Conservation (phyloP, 192 early-diverging fungal species). For the Thamnidium elegans region DNA sequence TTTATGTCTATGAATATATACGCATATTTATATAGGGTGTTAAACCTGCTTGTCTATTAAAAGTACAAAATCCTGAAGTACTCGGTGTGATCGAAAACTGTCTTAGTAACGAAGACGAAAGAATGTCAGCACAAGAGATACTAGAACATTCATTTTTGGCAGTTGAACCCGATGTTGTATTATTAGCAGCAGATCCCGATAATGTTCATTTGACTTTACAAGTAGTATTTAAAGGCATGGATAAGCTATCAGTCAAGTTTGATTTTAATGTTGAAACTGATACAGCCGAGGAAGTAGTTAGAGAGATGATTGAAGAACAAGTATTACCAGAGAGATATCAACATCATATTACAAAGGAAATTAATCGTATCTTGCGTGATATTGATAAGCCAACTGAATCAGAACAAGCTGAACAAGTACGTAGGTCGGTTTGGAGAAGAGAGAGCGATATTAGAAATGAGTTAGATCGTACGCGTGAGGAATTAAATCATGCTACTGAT, state of each 20-base stretch:
- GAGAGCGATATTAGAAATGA: slow-evolving; percentile 37
- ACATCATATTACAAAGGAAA: slow-evolving; percentile 75
- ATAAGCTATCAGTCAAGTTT: slow-evolving; percentile 74
- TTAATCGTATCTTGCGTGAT: slow-evolving; percentile 79
- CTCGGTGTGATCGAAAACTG: slow-evolving; percentile 67
- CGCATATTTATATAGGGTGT: slow-evolving; percentile 43
- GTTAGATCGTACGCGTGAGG: slow-evolving; percentile 27
- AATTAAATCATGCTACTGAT: slow-evolving; percentile 27
- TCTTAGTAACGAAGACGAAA: slow-evolving; percentile 55
- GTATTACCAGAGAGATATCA: slow-evolving; percentile 72
- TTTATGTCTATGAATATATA: background rate
- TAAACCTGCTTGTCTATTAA: slow-evolving; percentile 64
- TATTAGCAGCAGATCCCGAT: slow-evolving; percentile 44
- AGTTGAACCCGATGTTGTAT: slow-evolving; percentile 45
- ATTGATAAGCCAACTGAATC: slow-evolving; percentile 48
- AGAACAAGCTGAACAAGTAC: slow-evolving; percentile 25
- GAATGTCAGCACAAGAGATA: slow-evolving; percentile 53
- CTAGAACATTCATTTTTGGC: slow-evolving; percentile 55
- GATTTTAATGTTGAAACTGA: slow-evolving; percentile 75
- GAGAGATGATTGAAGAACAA: slow-evolving; percentile 75
- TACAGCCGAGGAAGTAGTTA: slow-evolving; percentile 71
- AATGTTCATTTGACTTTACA: slow-evolving; percentile 46
- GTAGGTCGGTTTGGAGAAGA: slow-evolving; percentile 34
- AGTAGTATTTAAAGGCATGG: slow-evolving; percentile 53
- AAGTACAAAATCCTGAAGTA: slow-evolving; percentile 64